Base-by-base conservation (phyloP, 108 stramenopile genomes). In the Stephanodiscus minutulus region DNA sequence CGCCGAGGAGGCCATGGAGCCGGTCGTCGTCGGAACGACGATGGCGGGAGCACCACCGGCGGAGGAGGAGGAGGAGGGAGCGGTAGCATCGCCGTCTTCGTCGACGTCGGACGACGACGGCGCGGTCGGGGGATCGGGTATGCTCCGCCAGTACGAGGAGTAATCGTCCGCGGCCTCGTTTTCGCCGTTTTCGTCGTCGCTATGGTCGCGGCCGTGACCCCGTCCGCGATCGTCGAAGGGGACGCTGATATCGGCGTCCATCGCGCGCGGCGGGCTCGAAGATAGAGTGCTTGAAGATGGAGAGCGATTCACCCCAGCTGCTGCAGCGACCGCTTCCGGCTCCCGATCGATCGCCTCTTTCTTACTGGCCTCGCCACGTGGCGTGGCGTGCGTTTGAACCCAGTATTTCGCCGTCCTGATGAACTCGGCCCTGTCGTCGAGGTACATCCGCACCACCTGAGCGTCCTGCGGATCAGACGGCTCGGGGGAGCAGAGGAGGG, bases 381-480 rank as follows among this genome's bases (percentile, higher is more conserved):
- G 83, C 47, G 88, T 84, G 20, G 97, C 96, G 75, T 97, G 96
- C 18, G 85, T 85, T 63, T 94, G 88, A 4, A 96, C 93, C 98
- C 98, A 98, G 44, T 90, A 91, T 75, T 87, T 90, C 21, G 97
- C 98, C 15, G 95, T 97, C 25, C 80, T 73, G 18, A 90, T 87
- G 68, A 95, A 98, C 63, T 87, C 82, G 13, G 76, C 70, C 39
- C 83, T 83, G 66, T 97, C 83, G 11, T 79, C 66, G 54, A 90
- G 61, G 73, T 97, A 98, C 96, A 97, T 96, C 50, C 85, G 84
- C 25, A 96, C 97, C 22, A 98, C 97, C 73, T 96, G 86, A 0
- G 97, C 97, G 82, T 99, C 97, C 75, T 98, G 97, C 6, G 98
- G 98, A 82, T 98, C 98, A 44, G 82, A 77, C 21, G 94, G 94